phyloP scores from a whole-genome alignment of 495 filamentous ascomycete species.

The Penicillium argentinense region DNA sequence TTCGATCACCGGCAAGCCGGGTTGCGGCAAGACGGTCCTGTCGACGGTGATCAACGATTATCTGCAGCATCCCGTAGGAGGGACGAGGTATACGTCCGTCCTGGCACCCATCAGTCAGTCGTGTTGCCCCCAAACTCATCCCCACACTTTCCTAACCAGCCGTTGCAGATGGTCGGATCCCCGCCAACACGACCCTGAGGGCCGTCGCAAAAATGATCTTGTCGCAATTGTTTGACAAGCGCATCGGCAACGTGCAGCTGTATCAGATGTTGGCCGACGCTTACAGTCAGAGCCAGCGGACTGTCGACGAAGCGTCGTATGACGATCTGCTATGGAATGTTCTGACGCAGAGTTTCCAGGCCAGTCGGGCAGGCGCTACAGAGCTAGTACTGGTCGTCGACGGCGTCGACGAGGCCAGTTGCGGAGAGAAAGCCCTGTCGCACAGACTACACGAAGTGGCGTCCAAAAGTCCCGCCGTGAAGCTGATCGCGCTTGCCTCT shows the following conservation, averaged over 20 bases:
- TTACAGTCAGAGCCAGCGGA: conserved; percentile 25
- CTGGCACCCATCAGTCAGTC: conserved; percentile 39
- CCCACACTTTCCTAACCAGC: no score
- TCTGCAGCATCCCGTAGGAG: conserved; percentile 37
- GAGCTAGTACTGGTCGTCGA: conserved; percentile 38
- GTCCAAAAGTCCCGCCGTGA: conserved; percentile 23
- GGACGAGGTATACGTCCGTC: conserved; percentile 30
- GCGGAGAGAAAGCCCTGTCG: conserved; percentile 27
- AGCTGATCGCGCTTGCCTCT: conserved; percentile 31
- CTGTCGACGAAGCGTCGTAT: conserved; percentile 24
- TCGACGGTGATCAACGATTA: conserved; percentile 39
- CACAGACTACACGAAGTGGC: conserved; percentile 25
- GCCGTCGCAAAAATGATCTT: conserved; percentile 34
- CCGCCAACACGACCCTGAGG: conserved; percentile 19
- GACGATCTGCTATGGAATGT: conserved; percentile 25
- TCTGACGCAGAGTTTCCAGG: conserved; percentile 19
- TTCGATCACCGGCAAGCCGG: conserved; percentile 32
- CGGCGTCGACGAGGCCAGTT: conserved; percentile 34
- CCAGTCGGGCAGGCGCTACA: conserved; percentile 28
- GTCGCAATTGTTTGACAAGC: conserved; percentile 36
- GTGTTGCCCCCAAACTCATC: no score
- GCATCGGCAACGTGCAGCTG: conserved; percentile 38
- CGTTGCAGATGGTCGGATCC: conserved; percentile 24
- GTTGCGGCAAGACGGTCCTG: conserved; percentile 42
- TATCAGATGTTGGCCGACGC: conserved; percentile 34